A percentile compares a stretch with the other conserved stretches of the same genome.
Conservation (phyloP, 768 basidiomycete genomes). For the Lentinula boryana region DNA sequence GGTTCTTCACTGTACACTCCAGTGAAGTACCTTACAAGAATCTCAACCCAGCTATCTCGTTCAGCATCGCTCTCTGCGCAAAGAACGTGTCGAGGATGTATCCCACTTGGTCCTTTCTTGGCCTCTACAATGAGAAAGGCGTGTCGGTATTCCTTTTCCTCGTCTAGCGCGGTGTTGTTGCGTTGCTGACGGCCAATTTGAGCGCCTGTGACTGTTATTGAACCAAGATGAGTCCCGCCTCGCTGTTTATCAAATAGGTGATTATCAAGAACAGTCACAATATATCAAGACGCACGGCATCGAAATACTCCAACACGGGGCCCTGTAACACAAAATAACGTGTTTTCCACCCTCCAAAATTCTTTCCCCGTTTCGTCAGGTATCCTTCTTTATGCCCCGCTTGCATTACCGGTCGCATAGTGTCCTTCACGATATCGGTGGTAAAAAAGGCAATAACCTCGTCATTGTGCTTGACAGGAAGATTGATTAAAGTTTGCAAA, state of each 20-base stretch:
- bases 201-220: conserved; percentile 85
- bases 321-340: conserved; percentile 93
- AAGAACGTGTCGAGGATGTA: conserved; percentile 80
- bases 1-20: conserved; percentile 76
- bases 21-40: conserved; percentile 83
- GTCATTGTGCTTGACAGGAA: conserved; percentile 82
- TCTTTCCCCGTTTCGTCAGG: conserved; percentile 93
- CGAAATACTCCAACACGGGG: conserved; percentile 89
- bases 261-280: conserved; percentile 9
- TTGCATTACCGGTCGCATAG: conserved; percentile 72
- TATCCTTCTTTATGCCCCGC: conserved; percentile 91
- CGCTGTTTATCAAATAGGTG: conserved; percentile 41
- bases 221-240: conserved; percentile 86
- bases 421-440: conserved; percentile 76
- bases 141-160: conserved; percentile 93
- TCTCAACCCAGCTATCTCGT: conserved; percentile 91
- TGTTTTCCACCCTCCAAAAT: conserved; percentile 97
- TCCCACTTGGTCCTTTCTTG: conserved; percentile 63
- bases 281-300: conserved; percentile 61
- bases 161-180: conserved; percentile 51
- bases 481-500: conserved; percentile 73
- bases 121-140: conserved; percentile 96
- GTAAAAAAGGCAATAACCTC: conserved; percentile 92
- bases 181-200: conserved; percentile 95
- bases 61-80: conserved; percentile 96